These are phyloP conservation scores for Alternaria solani DNA, from an alignment of 2,329 filamentous ascomycete species.

Conservation along the genomic window DNA sequence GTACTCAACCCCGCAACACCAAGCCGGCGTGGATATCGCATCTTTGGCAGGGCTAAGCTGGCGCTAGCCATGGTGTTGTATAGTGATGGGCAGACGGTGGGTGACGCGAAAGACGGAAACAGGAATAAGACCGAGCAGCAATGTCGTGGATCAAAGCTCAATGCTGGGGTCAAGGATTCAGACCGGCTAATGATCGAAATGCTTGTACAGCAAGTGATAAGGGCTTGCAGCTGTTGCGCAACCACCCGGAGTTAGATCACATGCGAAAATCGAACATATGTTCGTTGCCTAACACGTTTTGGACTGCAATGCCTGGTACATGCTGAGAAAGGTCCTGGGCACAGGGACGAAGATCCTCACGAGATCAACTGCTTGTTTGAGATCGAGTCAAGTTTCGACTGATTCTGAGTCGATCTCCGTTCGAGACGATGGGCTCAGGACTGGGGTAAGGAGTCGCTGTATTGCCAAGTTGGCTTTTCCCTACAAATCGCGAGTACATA, in stretches of 20 bases:
- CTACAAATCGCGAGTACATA: neutral
- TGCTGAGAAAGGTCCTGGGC: neutral
- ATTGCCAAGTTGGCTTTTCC: neutral
- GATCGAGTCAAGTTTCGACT: neutral
- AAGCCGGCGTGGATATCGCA: conserved; percentile 4
- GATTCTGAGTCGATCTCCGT: neutral
- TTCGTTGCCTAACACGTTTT: neutral
- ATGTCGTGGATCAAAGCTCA: neutral
- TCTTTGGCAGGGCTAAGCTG: conserved; percentile 6
- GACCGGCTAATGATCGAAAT: conserved; percentile 16
- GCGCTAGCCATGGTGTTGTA: conserved; percentile 18
- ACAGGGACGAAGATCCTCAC: neutral
- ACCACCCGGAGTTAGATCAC: neutral
- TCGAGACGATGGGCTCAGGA: neutral
- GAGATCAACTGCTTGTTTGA: neutral
- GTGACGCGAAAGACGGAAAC: conserved; percentile 2
- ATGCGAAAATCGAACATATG: neutral
- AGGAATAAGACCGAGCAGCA: conserved; percentile 13
- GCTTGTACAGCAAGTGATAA: neutral
- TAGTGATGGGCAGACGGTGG: conserved; percentile 14
- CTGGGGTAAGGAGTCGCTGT: neutral
- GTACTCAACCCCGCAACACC: conserved; percentile 18
- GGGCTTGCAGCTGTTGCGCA: conserved; percentile 1
- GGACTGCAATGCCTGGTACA: neutral
- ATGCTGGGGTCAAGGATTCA: conserved; percentile 7